Evolutionary conservation across 148 eudicot genomes (phyloP).

Genomic region (Diospyros lotus): DNA sequence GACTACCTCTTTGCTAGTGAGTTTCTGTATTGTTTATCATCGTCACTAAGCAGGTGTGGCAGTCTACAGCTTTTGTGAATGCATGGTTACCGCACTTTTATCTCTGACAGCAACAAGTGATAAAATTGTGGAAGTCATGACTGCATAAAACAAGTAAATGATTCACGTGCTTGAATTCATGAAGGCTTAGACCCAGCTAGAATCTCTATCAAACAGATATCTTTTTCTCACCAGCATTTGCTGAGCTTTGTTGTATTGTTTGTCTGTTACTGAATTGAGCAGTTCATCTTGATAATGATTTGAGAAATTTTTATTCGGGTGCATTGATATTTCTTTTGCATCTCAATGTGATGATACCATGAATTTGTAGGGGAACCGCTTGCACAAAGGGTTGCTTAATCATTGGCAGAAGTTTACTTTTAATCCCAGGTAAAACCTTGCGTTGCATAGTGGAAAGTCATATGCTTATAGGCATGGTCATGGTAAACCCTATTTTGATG

Average conservation of each 20-base stretch:
- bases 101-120: background rate
- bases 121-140: background rate
- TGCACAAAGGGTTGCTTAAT: constrained; percentile 83
- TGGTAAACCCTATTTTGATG: background rate
- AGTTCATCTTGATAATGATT: background rate
- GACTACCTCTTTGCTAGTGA: too few relatives aligned
- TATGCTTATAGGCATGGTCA: background rate
- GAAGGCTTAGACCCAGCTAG: constrained; percentile 4
- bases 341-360: background rate
- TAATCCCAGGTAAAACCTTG: constrained; percentile 77
- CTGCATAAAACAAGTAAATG: constrained; percentile 5
- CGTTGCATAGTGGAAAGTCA: constrained; percentile 1
- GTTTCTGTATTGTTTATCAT: too few relatives aligned
- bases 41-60: too few relatives aligned
- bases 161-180: background rate
- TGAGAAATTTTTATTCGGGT: background rate
- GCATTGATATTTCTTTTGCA: background rate
- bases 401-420: constrained; percentile 97
- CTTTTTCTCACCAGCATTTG: background rate
- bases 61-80: too few relatives aligned
- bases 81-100: too few relatives aligned
- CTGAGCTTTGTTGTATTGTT: background rate
- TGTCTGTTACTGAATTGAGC: background rate
- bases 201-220: background rate
- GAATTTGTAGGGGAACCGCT: constrained; percentile 74